Evolutionary conservation across 163 green algal genomes (phyloP).

Genomic region (Scenedesmus sp.): DNA sequence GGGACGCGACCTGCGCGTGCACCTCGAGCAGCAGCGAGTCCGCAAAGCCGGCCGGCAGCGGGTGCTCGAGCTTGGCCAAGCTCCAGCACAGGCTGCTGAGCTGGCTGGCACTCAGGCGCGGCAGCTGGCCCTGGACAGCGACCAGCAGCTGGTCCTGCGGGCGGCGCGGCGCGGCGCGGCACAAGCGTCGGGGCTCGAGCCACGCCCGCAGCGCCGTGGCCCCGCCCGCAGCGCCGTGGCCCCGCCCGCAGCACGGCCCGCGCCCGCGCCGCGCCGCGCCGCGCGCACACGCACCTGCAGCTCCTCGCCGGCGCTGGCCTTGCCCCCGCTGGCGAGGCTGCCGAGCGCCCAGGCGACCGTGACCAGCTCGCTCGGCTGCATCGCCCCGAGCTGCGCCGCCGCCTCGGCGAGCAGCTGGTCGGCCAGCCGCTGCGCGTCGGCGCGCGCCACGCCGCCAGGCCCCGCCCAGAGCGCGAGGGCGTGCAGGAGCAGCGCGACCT

Average conservation of each 20-base stretch:
- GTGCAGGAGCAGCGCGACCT: conserved; percentile 23
- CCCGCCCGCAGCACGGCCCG: no score
- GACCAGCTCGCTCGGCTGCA: conserved; percentile 30
- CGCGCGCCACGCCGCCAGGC: conserved; percentile 5
- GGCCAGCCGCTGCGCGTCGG: conserved; percentile 7
- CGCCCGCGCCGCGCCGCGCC: no score
- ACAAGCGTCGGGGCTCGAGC: no score
- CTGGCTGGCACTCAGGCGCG: conserved; percentile 28
- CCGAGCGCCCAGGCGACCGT: conserved; percentile 22
- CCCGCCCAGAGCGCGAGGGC: conserved; percentile 18
- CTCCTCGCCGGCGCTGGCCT: no score
- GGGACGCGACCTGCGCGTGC: conserved; percentile 15
- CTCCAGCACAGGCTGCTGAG: conserved; percentile 29
- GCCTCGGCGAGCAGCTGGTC: conserved; percentile 13
- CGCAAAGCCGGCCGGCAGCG: conserved; percentile 20
- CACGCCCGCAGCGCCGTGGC: no score
- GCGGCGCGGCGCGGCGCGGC: background rate
- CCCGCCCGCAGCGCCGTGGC: no score
- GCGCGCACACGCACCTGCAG: no score
- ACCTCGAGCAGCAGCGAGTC: conserved; percentile 40
- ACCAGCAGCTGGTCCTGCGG: background rate
- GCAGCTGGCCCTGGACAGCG: conserved; percentile 26
- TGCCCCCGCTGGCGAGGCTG: background rate
- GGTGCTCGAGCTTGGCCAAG: conserved; percentile 32
- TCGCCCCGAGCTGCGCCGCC: background rate